These are phyloP conservation scores for Cutaneotrichosporon cyanovorans DNA, from an alignment of 1,284 basidiomycete species.

Conservation along the genomic window DNA sequence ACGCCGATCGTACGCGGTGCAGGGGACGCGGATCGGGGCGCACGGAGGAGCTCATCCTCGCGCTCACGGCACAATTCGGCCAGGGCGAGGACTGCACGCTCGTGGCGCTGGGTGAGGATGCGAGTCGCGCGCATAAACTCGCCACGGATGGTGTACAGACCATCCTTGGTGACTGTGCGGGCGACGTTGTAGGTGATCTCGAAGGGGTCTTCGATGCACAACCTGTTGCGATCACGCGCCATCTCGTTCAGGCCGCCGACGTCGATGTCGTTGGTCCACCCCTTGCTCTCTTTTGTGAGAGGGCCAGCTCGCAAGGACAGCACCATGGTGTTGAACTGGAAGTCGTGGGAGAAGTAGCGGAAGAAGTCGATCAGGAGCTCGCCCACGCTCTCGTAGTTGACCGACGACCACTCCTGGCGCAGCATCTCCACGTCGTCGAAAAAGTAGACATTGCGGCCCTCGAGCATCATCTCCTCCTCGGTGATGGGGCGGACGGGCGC, in stretches of 20 bases:
- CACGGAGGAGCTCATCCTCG: constrained; percentile 45
- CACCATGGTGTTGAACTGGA: constrained; percentile 83
- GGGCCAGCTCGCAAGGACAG: constrained; percentile 84
- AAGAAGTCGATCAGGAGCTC: constrained; percentile 98
- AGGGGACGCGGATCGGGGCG: constrained; percentile 46
- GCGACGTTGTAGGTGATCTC: constrained; percentile 92
- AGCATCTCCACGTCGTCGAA: constrained; percentile 91
- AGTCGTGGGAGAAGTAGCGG: constrained; percentile 90
- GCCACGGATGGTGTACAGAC: constrained; percentile 91
- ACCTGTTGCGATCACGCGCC: constrained; percentile 74
- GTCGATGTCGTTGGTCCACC: constrained; percentile 76
- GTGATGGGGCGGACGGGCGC: constrained; percentile 74
- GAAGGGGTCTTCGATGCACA: constrained; percentile 98
- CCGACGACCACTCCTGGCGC: constrained; percentile 84
- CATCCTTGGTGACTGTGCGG: constrained; percentile 91
- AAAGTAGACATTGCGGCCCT: constrained; percentile 84
- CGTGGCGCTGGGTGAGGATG: constrained; percentile 67
- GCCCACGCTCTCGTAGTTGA: constrained; percentile 85
- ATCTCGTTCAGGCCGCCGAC: constrained; percentile 56
- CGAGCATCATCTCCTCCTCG: constrained; percentile 80
- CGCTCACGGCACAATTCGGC: constrained; percentile 65
- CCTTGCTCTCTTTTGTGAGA: constrained; percentile 81
- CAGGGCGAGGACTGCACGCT: constrained; percentile 69
- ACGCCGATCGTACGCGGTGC: constrained; percentile 36
- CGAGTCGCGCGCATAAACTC: constrained; percentile 96